A percentile compares a stretch with the other conserved stretches of the same genome.
These are phyloP conservation scores for Globisporangium recalcitrans DNA, from an alignment of 352 stramenopile genomes.

Conservation along the genomic window DNA sequence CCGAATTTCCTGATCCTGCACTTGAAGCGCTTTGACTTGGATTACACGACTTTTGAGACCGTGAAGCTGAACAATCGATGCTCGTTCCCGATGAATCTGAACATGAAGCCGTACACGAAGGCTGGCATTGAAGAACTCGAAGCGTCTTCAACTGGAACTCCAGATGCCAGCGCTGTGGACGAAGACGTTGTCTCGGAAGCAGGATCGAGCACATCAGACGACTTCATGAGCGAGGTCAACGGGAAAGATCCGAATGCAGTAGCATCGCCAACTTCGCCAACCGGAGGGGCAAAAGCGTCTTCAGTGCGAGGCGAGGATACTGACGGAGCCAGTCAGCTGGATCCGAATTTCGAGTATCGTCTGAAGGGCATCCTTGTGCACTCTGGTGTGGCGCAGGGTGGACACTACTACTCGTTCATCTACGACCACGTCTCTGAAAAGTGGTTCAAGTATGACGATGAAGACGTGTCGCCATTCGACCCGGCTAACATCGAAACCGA, in stretches of 20 bases:
- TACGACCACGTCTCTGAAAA: conserved; percentile 88
- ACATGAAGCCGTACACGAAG: conserved; percentile 98
- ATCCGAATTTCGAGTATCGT: conserved; percentile 95
- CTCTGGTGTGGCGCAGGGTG: conserved; percentile 96
- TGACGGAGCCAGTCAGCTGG: conserved; percentile 29
- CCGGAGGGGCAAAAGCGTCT: conserved; percentile 19
- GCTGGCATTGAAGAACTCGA: conserved; percentile 94
- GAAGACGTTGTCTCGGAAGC: conserved; percentile 54
- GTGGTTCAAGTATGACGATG: conserved; percentile 99
- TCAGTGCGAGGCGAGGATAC: conserved; percentile 18
- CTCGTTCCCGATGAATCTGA: conserved; percentile 96
- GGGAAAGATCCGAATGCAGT: conserved; percentile 18
- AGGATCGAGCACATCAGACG: conserved; percentile 44
- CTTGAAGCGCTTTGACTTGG: conserved; percentile 99
- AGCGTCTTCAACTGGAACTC: conserved; percentile 25
- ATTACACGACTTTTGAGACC: conserved; percentile 99
- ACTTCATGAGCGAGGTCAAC: conserved; percentile 57
- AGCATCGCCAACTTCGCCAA: conserved; percentile 23
- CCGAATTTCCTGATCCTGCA: conserved; percentile 98
- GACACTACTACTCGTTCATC: conserved; percentile 98
- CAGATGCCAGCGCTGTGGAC: conserved; percentile 27
- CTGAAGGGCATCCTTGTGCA: conserved; percentile 98
- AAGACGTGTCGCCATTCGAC: conserved; percentile 98
- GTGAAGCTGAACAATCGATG: conserved; percentile 99
- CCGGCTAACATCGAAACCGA: conserved; percentile 93